Percentiles rank a stretch among this genome's conserved stretches.
These are phyloP conservation scores for Flaveria linearis DNA, from an alignment of 129 eudicot genomes.

Conservation along the genomic window DNA sequence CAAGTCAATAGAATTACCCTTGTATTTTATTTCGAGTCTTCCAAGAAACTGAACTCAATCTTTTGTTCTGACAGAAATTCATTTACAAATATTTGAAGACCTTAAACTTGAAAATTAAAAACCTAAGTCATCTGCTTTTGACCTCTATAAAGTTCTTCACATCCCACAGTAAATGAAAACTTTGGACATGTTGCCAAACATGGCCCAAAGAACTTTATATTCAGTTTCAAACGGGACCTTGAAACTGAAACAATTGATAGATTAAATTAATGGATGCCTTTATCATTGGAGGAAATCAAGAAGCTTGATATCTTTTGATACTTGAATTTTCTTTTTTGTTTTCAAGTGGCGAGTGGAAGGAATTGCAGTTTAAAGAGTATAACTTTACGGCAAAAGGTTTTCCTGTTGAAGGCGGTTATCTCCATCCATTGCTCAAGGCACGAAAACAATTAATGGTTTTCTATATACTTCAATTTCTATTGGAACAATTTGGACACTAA, in stretches of 20 bases:
- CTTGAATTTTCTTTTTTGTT: constrained; percentile 19
- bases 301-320: neutral
- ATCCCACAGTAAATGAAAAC: neutral
- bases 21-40: neutral
- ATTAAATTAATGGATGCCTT: neutral
- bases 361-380: constrained; percentile 79
- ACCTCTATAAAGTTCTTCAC: neutral
- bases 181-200: neutral
- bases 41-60: constrained; percentile 1
- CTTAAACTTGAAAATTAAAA: neutral
- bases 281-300: neutral
- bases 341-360: constrained; percentile 88
- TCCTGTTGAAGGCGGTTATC: constrained; percentile 84
- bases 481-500: neutral
- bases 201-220: neutral
- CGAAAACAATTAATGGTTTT: constrained; percentile 26
- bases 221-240: neutral
- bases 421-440: constrained; percentile 95
- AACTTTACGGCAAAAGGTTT: constrained; percentile 90
- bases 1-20: neutral
- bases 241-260: neutral
- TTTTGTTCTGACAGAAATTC: neutral
- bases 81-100: neutral
- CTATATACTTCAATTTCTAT: neutral
- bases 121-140: neutral